Evolutionary conservation across 2,329 filamentous ascomycete genomes (phyloP).

Genomic region (Podosphaera xanthii): DNA sequence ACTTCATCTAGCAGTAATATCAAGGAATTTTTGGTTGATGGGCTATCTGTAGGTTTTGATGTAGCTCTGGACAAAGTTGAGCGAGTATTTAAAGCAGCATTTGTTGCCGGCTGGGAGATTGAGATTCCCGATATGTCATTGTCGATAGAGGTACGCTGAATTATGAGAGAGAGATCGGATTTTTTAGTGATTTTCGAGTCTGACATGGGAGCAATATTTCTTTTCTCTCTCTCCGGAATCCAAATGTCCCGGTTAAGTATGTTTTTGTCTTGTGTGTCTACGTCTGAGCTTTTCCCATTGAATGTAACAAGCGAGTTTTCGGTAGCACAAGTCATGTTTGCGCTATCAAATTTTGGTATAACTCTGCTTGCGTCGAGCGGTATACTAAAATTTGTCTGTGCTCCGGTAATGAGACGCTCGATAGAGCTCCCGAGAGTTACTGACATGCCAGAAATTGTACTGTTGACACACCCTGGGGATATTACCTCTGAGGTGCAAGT

Average conservation of each 20-base stretch:
- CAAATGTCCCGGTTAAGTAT: neutral
- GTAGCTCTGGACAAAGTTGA: neutral
- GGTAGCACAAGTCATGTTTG: conserved; percentile 55
- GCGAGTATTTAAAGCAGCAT: neutral
- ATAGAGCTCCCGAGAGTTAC: conserved; percentile 66
- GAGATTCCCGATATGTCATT: too few relatives aligned
- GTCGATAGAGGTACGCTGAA: too few relatives aligned
- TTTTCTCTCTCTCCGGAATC: neutral
- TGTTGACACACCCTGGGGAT: conserved; percentile 31
- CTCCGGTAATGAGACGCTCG: conserved; percentile 45
- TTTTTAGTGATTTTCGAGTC: neutral
- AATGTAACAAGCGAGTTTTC: conserved; percentile 83
- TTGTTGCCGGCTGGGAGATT: too few relatives aligned
- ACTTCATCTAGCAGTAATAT: conserved; percentile 22
- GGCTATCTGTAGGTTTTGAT: neutral
- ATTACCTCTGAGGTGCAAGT: conserved; percentile 29
- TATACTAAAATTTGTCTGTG: conserved; percentile 48
- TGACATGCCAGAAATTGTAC: conserved; percentile 22
- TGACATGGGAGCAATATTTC: neutral
- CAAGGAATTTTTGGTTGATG: neutral
- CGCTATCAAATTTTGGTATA: conserved; percentile 51
- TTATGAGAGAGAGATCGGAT: too few relatives aligned
- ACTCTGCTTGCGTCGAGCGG: conserved; percentile 47
- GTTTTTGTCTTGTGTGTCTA: conserved; percentile 5
- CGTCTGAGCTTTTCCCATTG: conserved; percentile 24